Evolutionary conservation across 208 protist species (phyloP), one percentile per base, ranked within the genome.

Genomic region (Wallacemonas collosoma): DNA sequence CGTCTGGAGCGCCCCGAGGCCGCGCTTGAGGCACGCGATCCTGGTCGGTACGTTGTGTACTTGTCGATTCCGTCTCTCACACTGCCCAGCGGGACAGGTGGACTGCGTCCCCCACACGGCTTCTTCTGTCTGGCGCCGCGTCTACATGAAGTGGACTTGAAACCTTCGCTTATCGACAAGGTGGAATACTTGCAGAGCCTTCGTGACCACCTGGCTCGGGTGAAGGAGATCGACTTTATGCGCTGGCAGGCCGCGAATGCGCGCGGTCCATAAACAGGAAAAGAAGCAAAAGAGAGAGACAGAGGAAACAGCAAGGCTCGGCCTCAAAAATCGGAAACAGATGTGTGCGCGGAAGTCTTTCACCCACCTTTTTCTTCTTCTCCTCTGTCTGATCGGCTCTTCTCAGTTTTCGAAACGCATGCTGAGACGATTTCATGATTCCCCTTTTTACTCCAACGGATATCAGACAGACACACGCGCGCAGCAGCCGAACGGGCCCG

Each of bases 71-170:
- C 70, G 36, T 48, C 76, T 5, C 66, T 40, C 41, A 68, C 62
- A 17, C 39, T 71, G 68, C 71, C 71, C 47, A 14, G 14, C 2
- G 9, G 36, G 48, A 50, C 77, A n/a, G 77, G 72, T 40, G 40
- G 41, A 7, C 41, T 14, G 55, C 55, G 55, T 8, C 40, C 48
- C 26, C 56, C 55, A 2, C 12, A 55, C 12, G 38, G 40, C 36
- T 39, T 53, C n/a, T 54, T 80, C 48, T 76, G 55, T 58, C 54
- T 75, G 15, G 38, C 44, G 12, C 56, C 56, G 56, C 56, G 12
- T 6, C 56, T 62, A 7, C 56, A 62, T 15, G 56, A 36, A 15
- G 56, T 62, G 35, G 56, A 62, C 56, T 15, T 62, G 35, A 62
- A 62, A 38, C 56, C 56, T 3, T 38, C 56, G 56, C 56, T 62